Percentiles rank a stretch among this genome's conserved stretches.
phyloP scores from a whole-genome alignment of 352 stramenopile genomes.

The Phytophthora sp. region DNA sequence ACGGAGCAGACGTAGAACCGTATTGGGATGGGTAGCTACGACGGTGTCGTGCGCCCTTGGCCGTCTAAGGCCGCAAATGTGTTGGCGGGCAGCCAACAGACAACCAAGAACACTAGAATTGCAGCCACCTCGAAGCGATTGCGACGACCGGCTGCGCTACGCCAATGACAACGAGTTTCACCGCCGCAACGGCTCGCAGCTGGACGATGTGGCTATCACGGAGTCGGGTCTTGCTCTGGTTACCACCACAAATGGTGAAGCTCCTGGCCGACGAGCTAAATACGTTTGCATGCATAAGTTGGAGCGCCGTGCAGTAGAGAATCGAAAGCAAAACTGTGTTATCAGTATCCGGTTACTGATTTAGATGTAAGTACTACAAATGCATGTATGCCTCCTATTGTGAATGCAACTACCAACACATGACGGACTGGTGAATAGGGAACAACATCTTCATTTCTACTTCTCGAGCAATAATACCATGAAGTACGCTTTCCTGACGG shows the following conservation, averaged over 20 bases:
- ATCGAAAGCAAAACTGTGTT: too few relatives aligned
- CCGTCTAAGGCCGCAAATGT: conserved; percentile 60
- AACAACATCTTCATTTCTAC: too few relatives aligned
- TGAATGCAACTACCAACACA: too few relatives aligned
- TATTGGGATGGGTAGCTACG: conserved; percentile 94
- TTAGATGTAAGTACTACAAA: too few relatives aligned
- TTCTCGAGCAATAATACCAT: too few relatives aligned
- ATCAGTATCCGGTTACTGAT: too few relatives aligned
- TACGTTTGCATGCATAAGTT: too few relatives aligned
- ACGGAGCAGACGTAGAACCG: conserved; percentile 70
- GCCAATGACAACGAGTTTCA: conserved; percentile 63
- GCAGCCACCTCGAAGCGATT: conserved; percentile 76
- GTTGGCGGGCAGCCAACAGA: conserved; percentile 56
- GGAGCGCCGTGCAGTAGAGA: too few relatives aligned
- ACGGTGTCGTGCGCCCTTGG: conserved; percentile 94
- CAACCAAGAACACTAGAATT: conserved; percentile 83
- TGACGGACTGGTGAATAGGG: too few relatives aligned
- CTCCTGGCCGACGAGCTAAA: conserved; percentile 37
- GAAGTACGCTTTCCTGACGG: too few relatives aligned
- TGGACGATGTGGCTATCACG: conserved; percentile 66
- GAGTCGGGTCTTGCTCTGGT: conserved; percentile 66
- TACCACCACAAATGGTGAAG: conserved; percentile 87
- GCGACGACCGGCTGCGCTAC: conserved; percentile 92
- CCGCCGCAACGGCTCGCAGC: conserved; percentile 60
- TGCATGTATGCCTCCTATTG: too few relatives aligned